These are phyloP conservation scores for Ustilago tritici DNA, from an alignment of 1,284 basidiomycete species.

Conservation along the genomic window DNA sequence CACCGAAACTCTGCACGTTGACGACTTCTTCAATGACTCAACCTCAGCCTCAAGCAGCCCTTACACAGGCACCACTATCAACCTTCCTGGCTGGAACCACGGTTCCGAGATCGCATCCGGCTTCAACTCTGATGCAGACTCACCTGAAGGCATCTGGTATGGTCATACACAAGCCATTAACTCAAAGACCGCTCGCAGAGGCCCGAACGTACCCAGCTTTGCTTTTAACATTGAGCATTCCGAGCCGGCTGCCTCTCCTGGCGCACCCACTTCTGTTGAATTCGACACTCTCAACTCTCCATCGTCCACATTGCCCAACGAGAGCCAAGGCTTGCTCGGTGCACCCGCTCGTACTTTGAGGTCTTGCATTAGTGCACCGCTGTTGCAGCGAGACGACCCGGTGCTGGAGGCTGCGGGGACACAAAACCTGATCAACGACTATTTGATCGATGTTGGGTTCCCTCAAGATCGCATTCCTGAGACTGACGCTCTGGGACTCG, in stretches of 20 bases:
- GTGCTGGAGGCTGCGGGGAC: slow-evolving; percentile 30
- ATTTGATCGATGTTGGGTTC: slow-evolving; percentile 47
- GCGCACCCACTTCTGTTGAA: slow-evolving; percentile 16
- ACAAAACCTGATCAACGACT: slow-evolving; percentile 47
- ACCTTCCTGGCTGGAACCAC: slow-evolving; percentile 54
- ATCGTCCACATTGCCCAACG: slow-evolving; percentile 1
- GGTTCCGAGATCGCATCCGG: slow-evolving; percentile 23
- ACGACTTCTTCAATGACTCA: slow-evolving; percentile 49
- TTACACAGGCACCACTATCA: slow-evolving; percentile 36
- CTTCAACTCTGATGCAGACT: slow-evolving; percentile 41
- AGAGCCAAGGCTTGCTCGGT: slow-evolving; percentile 17
- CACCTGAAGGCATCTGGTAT: slow-evolving; percentile 46
- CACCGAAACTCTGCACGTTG: slow-evolving; percentile 44
- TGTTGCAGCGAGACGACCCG: slow-evolving; percentile 43
- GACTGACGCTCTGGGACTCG: slow-evolving; percentile 33
- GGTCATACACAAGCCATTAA: slow-evolving; percentile 32
- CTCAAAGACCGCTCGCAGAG: slow-evolving; percentile 20
- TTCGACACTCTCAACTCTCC: slow-evolving; percentile 25
- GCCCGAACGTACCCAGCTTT: slow-evolving; percentile 30
- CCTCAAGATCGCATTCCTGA: slow-evolving; percentile 36
- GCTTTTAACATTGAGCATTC: slow-evolving; percentile 28
- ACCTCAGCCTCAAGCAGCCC: slow-evolving; percentile 37
- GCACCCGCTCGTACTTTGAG: slow-evolving; percentile 38
- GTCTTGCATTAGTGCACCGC: slow-evolving; percentile 49
- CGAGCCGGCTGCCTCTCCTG: slow-evolving; percentile 25